These are phyloP conservation scores for Brassica balearica DNA, from an alignment of 441 rosid species.

Conservation along the genomic window DNA sequence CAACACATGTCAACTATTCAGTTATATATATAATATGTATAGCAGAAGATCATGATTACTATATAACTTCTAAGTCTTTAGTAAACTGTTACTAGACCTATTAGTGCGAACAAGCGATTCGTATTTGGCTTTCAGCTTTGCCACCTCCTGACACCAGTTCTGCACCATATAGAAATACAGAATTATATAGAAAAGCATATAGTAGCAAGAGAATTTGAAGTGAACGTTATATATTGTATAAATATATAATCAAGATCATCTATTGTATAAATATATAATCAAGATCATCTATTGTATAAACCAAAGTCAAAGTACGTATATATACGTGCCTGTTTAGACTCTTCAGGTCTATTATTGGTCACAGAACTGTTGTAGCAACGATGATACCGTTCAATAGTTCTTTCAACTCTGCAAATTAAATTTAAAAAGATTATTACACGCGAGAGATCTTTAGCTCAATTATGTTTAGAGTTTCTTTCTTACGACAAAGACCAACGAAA, in stretches of 20 bases:
- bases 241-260: not conserved
- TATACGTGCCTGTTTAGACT: slow-evolving; percentile 66
- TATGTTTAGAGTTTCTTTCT: slow-evolving; percentile 1
- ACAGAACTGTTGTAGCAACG: slow-evolving; percentile 65
- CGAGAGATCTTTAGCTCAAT: not conserved
- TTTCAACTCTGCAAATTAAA: slow-evolving; percentile 50
- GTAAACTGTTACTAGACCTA: slow-evolving; percentile 50
- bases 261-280: not conserved
- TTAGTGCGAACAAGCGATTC: slow-evolving; percentile 82
- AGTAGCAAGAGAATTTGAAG: not conserved
- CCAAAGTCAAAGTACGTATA: slow-evolving; percentile 2
- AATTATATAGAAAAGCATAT: not conserved
- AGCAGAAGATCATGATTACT: not conserved
- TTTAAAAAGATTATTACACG: not conserved
- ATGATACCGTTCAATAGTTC: slow-evolving; percentile 79
- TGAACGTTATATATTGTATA: not conserved
- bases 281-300: not conserved
- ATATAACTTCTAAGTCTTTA: not conserved
- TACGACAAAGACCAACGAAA: slow-evolving; percentile 31
- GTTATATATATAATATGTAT: not conserved
- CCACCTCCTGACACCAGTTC: slow-evolving; percentile 79
- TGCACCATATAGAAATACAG: slow-evolving; percentile 36
- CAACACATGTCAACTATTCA: not conserved
- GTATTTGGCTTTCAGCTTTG: slow-evolving; percentile 71
- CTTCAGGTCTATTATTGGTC: slow-evolving; percentile 56